Evolutionary conservation across 139 green algal genomes (phyloP), one percentile per base, ranked within the genome.

Genomic region (Yamagishiella unicocca): DNA sequence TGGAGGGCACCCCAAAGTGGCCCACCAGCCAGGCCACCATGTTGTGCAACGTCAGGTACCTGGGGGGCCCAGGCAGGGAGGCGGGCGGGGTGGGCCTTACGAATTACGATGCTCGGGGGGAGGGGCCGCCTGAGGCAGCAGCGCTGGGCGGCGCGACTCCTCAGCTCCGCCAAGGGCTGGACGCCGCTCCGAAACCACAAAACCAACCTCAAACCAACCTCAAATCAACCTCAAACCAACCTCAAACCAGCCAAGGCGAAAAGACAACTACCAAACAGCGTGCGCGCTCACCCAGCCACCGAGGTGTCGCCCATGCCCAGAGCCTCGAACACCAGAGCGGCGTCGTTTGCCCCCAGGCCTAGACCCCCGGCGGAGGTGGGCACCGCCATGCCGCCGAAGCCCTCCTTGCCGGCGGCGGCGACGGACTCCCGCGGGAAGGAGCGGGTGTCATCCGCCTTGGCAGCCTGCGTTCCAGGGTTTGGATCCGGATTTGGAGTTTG

Each of bases 11-110:
- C 17, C 6, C 73, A n/a, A 21, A 81, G 45, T 29, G 42, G 45
- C 10, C 29, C 45, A 81, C 73, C 14, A 81, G n/a, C 73, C 73
- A 81, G n/a, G 73, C 73, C 2, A 81, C 73, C 73, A 81, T 81
- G 73, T 66, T 66, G n/a, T 81, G 73, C 0, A 66, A n/a, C 45
- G 45, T 66, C 29, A 81, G 73, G 45, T 81, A 81, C 21, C 72
- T 76, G 68, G 1, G 22, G 38, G 67, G 14, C 14, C 62, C 17
- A 71, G 5, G 62, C n/a, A 12, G 58, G 58, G 50, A 61, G 50
- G 50, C 24, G 55, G 31, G 55, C 29, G 55, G 12, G 55, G 55
- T 22, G 9, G n/a, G n/a, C n/a, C n/a, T n/a, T n/a, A n/a, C n/a
- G n/a, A n/a, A n/a, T n/a, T n/a, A n/a, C n/a, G n/a, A n/a, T n/a